A percentile compares a stretch with the other conserved stretches of the same genome.
Evolutionary conservation across 257 asterid species (phyloP).

Genomic region (Solanum ossicruentum): DNA sequence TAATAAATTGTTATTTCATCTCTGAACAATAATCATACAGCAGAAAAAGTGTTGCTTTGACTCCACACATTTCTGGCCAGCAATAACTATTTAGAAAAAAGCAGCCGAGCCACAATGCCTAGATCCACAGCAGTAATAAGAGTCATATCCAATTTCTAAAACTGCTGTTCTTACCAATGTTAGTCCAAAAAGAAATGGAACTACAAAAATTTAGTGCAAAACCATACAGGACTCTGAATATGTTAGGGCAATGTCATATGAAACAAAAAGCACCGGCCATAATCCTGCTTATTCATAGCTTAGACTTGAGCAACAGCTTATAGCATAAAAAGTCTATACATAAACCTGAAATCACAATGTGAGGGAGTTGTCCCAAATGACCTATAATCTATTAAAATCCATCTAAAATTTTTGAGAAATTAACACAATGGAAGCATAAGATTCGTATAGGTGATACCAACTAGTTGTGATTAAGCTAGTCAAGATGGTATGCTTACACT

Average conservation of each 20-base stretch:
- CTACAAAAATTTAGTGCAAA: background rate
- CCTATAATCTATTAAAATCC: background rate
- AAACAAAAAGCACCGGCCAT: background rate
- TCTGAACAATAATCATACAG: background rate
- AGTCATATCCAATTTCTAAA: background rate
- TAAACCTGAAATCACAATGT: background rate
- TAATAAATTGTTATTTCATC: background rate
- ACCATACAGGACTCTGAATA: background rate
- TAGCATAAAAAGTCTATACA: background rate
- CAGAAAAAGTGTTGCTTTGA: background rate
- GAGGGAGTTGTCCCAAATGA: background rate
- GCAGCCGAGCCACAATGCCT: background rate
- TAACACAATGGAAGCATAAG: background rate
- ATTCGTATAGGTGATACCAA: background rate
- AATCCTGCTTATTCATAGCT: background rate
- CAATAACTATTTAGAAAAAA: background rate
- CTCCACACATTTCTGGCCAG: background rate
- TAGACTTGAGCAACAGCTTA: background rate
- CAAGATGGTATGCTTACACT: background rate
- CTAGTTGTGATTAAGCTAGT: background rate
- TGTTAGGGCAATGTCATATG: background rate
- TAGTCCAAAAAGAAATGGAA: background rate
- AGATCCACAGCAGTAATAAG: background rate
- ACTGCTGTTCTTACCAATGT: background rate
- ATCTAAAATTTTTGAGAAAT: background rate